phyloP scores from a whole-genome alignment of 495 filamentous ascomycete genomes.

The Pseudomonodictys pantanalensis region DNA sequence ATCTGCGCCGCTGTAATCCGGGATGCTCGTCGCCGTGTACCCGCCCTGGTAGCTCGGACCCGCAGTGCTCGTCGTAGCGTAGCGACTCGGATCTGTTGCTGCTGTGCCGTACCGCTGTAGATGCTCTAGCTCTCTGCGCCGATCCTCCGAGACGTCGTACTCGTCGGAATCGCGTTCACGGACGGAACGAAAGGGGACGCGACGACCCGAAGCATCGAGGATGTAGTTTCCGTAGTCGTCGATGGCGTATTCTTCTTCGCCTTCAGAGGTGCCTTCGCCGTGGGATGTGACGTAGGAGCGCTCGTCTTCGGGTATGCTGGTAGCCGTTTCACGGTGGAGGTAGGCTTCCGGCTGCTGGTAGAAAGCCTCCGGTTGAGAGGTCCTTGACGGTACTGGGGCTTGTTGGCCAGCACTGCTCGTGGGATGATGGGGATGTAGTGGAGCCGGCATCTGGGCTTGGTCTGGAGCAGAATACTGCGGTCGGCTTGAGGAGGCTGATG shows the following conservation, averaged over 20 bases:
- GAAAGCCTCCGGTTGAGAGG: slow-evolving; percentile 38
- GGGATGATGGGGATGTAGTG: slow-evolving; percentile 17
- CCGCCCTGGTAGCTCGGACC: slow-evolving; percentile 16
- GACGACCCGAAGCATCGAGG: slow-evolving; percentile 47
- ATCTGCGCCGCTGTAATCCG: slow-evolving; percentile 59
- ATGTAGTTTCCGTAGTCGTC: slow-evolving; percentile 49
- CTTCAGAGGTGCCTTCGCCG: slow-evolving; percentile 49
- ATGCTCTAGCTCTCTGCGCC: slow-evolving; percentile 49
- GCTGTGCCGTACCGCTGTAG: slow-evolving; percentile 47
- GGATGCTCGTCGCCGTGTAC: slow-evolving; percentile 22
- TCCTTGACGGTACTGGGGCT: slow-evolving; percentile 10
- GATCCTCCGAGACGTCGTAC: slow-evolving; percentile 50
- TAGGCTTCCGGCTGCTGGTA: slow-evolving; percentile 48
- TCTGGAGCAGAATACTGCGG: slow-evolving; percentile 9
- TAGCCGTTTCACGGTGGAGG: slow-evolving; percentile 39
- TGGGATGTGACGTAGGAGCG: slow-evolving; percentile 52
- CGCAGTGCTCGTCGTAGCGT: slow-evolving; percentile 32
- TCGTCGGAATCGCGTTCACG: slow-evolving; percentile 45
- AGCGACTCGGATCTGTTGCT: slow-evolving; percentile 25
- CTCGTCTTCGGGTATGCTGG: slow-evolving; percentile 43
- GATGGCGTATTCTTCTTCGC: slow-evolving; percentile 57
- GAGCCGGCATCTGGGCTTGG: slow-evolving; percentile 24
- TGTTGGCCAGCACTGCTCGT: slow-evolving; percentile 10
- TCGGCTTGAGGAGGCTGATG: slow-evolving; percentile 12
- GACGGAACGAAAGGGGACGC: slow-evolving; percentile 42